phyloP scores from a whole-genome alignment of 441 rosid species.

The Euphorbia celastroides region DNA sequence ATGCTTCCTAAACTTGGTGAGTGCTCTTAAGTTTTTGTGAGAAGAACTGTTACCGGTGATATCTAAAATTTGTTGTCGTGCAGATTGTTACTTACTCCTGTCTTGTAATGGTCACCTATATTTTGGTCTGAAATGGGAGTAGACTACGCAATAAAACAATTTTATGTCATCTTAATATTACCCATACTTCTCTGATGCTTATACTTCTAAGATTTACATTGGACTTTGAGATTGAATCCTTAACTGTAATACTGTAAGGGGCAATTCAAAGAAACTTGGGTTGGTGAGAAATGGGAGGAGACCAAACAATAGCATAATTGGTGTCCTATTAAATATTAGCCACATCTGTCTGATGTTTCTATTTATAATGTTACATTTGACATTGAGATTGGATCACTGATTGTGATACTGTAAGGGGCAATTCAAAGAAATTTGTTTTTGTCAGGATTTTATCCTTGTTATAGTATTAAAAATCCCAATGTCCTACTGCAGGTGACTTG shows the following conservation, averaged over 20 bases:
- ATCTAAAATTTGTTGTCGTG: background rate
- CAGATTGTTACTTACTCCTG: background rate
- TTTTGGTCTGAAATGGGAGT: background rate
- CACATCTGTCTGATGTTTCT: background rate
- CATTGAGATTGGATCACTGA: background rate
- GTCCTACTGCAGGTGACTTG: slow-evolving; percentile 58
- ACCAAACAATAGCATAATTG: background rate
- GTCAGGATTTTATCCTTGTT: background rate
- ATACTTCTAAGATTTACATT: background rate
- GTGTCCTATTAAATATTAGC: background rate
- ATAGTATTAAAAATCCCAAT: slow-evolving; percentile 4
- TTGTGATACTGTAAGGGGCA: background rate
- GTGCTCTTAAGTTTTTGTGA: slow-evolving; percentile 18
- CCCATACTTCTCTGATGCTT: background rate
- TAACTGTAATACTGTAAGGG: background rate
- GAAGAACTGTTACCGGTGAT: background rate
- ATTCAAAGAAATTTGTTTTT: background rate
- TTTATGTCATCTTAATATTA: background rate
- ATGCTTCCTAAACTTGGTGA: slow-evolving; percentile 95
- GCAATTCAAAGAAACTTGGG: background rate
- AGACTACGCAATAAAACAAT: background rate
- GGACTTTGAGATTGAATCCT: background rate
- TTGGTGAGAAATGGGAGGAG: background rate
- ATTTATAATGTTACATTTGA: background rate
- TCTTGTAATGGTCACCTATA: background rate